Base-by-base conservation (phyloP, 1,284 basidiomycete species). In the Ustilago curta region DNA sequence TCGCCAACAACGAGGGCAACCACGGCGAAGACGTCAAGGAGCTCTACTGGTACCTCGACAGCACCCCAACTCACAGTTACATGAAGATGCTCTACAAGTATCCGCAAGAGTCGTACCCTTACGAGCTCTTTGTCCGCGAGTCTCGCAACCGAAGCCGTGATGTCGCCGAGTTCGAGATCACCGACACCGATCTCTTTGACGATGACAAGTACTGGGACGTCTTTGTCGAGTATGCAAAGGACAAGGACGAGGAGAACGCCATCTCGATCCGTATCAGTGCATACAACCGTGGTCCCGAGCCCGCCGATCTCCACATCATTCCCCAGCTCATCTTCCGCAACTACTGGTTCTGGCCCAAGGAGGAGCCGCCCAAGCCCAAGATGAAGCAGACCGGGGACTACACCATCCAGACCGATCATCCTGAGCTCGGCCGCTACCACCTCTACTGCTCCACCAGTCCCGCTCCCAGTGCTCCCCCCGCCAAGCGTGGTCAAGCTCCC, bases 51-150 rank as follows among this genome's bases (percentile, higher is more conserved):
- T 98, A 99, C 86, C 90, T 99, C 76, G 96, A 98, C 86, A 97
- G 93, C 56, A 97, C 96, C 0, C 96, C 96, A 21, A 97, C 95
- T 1, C 96, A 99, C 85, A 96, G 94, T 32, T 99, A 98, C 89
- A 98, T 98, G 96, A 99, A 98, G 87, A 96, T 92, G 86, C 87
- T 97, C 66, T 97, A 97, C 90, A 98, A 98, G 86, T 98, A 98
- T 82, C 95, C 96, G 16, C 96, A 99, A 86, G 88, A 90, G 75
- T 88, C 89, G 48, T 99, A 90, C 86, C 96, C 96, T 0, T 99
- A 99, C 86, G 94, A 97, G 84, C 89, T 97, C 77, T 90, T 99
- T 57, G 92, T 95, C 16, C 87, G 88, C 55, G 95, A 98, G 87
- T 95, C 92, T 82, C 87, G 90, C 77, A 90, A 91, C 80, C 89